These are phyloP conservation scores for Cicer cuneatum DNA, from an alignment of 306 rosid species.

Conservation along the genomic window DNA sequence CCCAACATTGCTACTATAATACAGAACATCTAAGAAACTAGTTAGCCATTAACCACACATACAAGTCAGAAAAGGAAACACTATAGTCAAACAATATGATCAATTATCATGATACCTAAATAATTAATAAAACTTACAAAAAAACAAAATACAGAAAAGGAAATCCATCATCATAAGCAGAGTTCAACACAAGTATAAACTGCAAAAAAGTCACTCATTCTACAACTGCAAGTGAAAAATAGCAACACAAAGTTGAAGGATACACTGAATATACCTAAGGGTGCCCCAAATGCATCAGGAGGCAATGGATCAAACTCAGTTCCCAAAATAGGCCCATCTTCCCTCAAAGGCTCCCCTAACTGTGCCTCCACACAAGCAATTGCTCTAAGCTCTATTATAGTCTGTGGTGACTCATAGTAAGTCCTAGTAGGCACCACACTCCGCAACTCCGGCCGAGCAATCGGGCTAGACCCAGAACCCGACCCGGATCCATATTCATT, in stretches of 20 bases:
- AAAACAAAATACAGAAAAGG: slow-evolving; percentile 11
- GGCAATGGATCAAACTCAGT: slow-evolving; percentile 92
- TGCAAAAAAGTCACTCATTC: neutral
- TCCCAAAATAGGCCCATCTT: slow-evolving; percentile 91
- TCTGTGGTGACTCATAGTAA: slow-evolving; percentile 72
- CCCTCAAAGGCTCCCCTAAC: slow-evolving; percentile 90
- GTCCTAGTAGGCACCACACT: slow-evolving; percentile 55
- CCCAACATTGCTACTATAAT: neutral
- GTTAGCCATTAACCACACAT: neutral
- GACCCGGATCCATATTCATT: slow-evolving; percentile 94
- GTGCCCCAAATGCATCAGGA: slow-evolving; percentile 98
- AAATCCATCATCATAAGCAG: slow-evolving; percentile 19
- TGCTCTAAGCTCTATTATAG: slow-evolving; percentile 80
- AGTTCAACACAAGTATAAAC: slow-evolving; percentile 31
- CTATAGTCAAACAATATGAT: slow-evolving; percentile 14
- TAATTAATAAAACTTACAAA: slow-evolving; percentile 2
- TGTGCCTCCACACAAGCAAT: slow-evolving; percentile 95
- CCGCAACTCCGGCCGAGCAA: slow-evolving; percentile 63
- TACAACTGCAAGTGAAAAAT: slow-evolving; percentile 7
- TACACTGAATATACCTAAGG: slow-evolving; percentile 60
- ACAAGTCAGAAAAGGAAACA: slow-evolving; percentile 14
- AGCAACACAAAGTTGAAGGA: slow-evolving; percentile 24
- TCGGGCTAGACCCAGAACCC: slow-evolving; percentile 88
- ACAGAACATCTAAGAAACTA: slow-evolving; percentile 37
- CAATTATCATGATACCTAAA: slow-evolving; percentile 19